Percentiles rank a stretch among this genome's conserved stretches.
Conservation (phyloP, 2,329 filamentous ascomycete genomes). For the Fusarium sp. region DNA sequence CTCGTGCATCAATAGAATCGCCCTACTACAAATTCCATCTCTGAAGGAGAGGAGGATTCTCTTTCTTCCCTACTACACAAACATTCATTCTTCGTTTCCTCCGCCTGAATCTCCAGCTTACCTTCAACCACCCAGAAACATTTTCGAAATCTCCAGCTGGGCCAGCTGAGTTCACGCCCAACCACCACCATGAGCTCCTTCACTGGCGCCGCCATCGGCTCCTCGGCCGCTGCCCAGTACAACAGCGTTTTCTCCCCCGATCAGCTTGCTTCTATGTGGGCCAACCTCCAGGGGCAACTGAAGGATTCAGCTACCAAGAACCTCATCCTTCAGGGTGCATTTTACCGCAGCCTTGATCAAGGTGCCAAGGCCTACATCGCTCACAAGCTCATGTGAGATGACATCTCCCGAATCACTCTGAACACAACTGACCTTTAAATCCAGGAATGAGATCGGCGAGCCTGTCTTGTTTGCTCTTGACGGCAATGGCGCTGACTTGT, state of each 20-base stretch:
- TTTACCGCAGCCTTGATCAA: conserved; percentile 39
- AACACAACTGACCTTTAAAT: too few species aligned
- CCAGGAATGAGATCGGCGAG: conserved; percentile 38
- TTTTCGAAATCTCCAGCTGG: conserved; percentile 4
- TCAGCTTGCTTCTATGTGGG: conserved; percentile 37
- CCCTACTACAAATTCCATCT: conserved; percentile 24
- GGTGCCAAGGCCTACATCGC: conserved; percentile 43
- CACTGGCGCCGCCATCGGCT: too few species aligned
- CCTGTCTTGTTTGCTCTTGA: conserved; percentile 48
- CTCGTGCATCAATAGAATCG: conserved; percentile 16
- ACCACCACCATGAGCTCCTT: conserved; percentile 17
- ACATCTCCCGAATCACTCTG: too few species aligned
- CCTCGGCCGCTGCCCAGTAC: too few species aligned
- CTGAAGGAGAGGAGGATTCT: neutral
- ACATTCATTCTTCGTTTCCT: neutral
- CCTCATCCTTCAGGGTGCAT: conserved; percentile 29
- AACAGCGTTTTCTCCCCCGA: too few species aligned
- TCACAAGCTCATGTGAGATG: conserved; percentile 46
- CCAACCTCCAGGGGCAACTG: conserved; percentile 23
- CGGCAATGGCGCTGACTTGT: conserved; percentile 45
- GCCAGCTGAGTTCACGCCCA: neutral
- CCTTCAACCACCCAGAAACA: neutral
- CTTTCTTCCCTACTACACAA: neutral
- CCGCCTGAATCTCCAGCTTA: too few species aligned
- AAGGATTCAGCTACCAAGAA: conserved; percentile 16